phyloP scores from a whole-genome alignment of 345 rosid species.

The Aquilaria yunnanensis region DNA sequence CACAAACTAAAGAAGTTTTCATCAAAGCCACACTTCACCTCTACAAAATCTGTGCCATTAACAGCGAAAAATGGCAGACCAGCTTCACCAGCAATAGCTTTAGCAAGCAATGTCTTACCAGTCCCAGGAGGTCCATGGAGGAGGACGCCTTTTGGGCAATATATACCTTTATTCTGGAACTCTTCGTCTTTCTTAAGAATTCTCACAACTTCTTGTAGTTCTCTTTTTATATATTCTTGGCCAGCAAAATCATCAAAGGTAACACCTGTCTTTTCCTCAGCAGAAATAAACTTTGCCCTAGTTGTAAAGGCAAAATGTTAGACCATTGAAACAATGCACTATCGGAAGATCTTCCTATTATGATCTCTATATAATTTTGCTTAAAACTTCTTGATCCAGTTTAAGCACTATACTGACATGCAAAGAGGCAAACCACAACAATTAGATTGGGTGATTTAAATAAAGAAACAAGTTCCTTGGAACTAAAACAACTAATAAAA shows the following conservation, averaged over 20 bases:
- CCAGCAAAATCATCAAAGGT: constrained; percentile 98
- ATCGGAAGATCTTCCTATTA: too few relatives aligned
- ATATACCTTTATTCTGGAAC: constrained; percentile 85
- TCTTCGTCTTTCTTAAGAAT: constrained; percentile 90
- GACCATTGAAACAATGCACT: background rate
- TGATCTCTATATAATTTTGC: too few relatives aligned
- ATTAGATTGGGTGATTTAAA: too few relatives aligned
- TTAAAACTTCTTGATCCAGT: too few relatives aligned
- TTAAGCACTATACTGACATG: too few relatives aligned
- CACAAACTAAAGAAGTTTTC: background rate
- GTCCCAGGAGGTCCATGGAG: constrained; percentile 99
- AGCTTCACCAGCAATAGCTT: constrained; percentile 99
- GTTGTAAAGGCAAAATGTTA: constrained; percentile 17
- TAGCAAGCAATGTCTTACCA: constrained; percentile 92
- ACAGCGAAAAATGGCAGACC: constrained; percentile 95
- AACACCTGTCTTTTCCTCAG: constrained; percentile 91
- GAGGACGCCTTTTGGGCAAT: constrained; percentile 96
- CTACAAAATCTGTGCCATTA: constrained; percentile 96
- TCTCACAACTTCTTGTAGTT: constrained; percentile 85
- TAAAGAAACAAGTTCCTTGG: too few relatives aligned
- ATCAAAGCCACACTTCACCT: constrained; percentile 36
- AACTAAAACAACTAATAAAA: background rate
- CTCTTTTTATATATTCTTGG: constrained; percentile 90
- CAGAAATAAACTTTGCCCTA: constrained; percentile 94
- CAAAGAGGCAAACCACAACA: too few relatives aligned